Evolutionary conservation across 805 yeast genomes (phyloP).

Genomic region (Ogataea glucozyma): DNA sequence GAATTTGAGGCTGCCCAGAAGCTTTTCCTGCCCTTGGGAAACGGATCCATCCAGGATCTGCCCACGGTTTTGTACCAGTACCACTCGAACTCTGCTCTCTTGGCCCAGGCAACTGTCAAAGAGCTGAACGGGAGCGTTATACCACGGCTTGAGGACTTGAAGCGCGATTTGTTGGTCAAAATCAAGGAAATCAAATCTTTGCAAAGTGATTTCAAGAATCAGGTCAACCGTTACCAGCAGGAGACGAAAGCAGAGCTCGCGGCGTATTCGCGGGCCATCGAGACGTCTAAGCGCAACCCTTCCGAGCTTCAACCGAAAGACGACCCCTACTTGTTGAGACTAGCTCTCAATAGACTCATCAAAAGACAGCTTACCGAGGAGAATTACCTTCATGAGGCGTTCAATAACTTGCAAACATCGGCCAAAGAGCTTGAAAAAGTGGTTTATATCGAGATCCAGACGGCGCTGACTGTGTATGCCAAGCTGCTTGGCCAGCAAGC

Average conservation of each 20-base stretch:
- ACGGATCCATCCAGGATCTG: slow-evolving; percentile 79
- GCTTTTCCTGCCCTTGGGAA: slow-evolving; percentile 75
- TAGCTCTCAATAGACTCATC: slow-evolving; percentile 72
- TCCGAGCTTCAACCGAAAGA: slow-evolving; percentile 49
- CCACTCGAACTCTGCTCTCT: slow-evolving; percentile 59
- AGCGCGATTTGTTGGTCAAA: slow-evolving; percentile 76
- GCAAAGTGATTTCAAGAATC: slow-evolving; percentile 81
- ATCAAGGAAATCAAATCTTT: slow-evolving; percentile 84
- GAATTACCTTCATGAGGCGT: slow-evolving; percentile 85
- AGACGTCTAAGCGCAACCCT: slow-evolving; percentile 53
- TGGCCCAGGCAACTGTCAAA: slow-evolving; percentile 58
- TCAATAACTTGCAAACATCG: slow-evolving; percentile 78
- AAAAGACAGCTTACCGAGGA: slow-evolving; percentile 80
- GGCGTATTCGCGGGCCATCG: slow-evolving; percentile 61
- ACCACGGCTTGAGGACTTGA: slow-evolving; percentile 66
- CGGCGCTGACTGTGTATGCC: slow-evolving; percentile 72
- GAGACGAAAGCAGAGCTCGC: slow-evolving; percentile 60
- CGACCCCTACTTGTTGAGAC: slow-evolving; percentile 82
- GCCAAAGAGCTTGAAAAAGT: slow-evolving; percentile 88
- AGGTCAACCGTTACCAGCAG: slow-evolving; percentile 66
- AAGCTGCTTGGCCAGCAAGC: slow-evolving; percentile 72
- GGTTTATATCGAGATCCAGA: slow-evolving; percentile 83
- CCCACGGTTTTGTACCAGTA: slow-evolving; percentile 60
- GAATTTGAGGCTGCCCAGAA: slow-evolving; percentile 40
- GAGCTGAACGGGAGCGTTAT: slow-evolving; percentile 62